Base-by-base conservation (phyloP, 148 eudicot genomes). In the Spergularia bocconei region DNA sequence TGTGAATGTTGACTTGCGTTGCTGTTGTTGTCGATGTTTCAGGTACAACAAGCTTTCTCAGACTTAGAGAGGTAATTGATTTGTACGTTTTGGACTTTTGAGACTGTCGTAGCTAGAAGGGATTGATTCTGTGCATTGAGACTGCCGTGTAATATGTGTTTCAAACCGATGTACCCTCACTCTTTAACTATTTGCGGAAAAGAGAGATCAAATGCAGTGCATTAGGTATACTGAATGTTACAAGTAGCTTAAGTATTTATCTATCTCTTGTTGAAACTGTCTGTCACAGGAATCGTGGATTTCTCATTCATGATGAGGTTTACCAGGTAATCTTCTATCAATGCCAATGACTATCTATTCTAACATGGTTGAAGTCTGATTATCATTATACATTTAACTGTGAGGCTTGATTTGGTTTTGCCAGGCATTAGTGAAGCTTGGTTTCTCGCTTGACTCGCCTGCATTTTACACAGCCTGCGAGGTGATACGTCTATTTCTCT, bases 1-100 rank as follows among this genome's bases (percentile, higher is more conserved):
- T 11, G 50, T 44, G 51, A 54, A 41, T 55, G 19, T 69, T 67
- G 21, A 44, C 10, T 44, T 68, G 36, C 72, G 8, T 65, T 75
- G 47, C 20, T 72, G 15, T 54, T 50, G 44, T 53, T 39, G 58
- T 74, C 48, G 25, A 62, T 15, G 61, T 57, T 83, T 73, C 88
- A 93, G 98, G 88, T 87, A 72, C 98, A 93, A 82, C 93, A 87
- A 72, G 91, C 87, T 69, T 93, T 90, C 83, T 81, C 96, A 23
- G 89, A 80, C 76, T 79, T 84, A 72, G 98, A 92, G 79, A 92
- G 96, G 98, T 92, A 78, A 63, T 67, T 67, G 33, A 57, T n/a
- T 65, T 70, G 71, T 48, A 2, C 25, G 23, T 54, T 81, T 20
- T 63, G 25, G 19, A 59, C 23, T 1, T 39, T 4, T 60, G 10